A percentile compares a stretch with the other conserved stretches of the same genome.
Conservation (phyloP, 441 rosid genomes). For the Omphalea diandra region DNA sequence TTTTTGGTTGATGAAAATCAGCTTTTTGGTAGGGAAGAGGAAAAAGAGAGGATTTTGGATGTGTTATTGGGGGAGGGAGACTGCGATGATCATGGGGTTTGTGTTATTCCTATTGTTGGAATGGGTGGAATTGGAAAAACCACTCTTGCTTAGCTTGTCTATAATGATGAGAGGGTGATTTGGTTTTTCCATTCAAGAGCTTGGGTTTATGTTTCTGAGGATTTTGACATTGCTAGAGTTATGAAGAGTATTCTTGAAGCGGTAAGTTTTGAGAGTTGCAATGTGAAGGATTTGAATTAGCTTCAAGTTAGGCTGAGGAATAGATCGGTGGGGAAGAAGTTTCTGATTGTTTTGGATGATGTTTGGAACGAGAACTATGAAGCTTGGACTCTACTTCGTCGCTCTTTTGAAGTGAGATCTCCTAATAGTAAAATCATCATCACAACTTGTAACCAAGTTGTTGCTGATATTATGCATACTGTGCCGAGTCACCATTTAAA, state of each 20-base stretch:
- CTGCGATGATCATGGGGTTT: not conserved
- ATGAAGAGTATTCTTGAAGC: slow-evolving; percentile 11
- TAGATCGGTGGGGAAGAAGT: slow-evolving; percentile 1
- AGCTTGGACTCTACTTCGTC: not conserved
- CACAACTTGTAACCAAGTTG: slow-evolving; percentile 11
- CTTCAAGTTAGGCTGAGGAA: slow-evolving; percentile 13
- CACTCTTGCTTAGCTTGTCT: slow-evolving; percentile 23
- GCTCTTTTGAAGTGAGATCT: not conserved
- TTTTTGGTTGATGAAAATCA: slow-evolving; percentile 7
- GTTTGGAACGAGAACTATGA: too few species aligned
- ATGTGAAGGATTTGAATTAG: slow-evolving; percentile 3
- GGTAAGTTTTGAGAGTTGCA: not conserved
- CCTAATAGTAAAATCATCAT: slow-evolving; percentile 17
- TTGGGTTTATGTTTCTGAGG: too few species aligned
- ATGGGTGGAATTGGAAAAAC: too few species aligned
- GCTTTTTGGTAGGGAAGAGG: slow-evolving; percentile 15
- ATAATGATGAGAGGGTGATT: not conserved
- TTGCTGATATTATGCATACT: slow-evolving; percentile 1
- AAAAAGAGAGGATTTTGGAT: not conserved
- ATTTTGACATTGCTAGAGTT: slow-evolving; percentile 16
- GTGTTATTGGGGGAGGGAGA: not conserved
- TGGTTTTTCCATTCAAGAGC: slow-evolving; percentile 4
- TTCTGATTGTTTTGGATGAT: too few species aligned
- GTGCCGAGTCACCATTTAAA: not conserved
- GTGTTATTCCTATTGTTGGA: slow-evolving; percentile 18